These are phyloP conservation scores for Tolypocladium pustulatum DNA, from an alignment of 2,329 filamentous ascomycete genomes.

Conservation along the genomic window DNA sequence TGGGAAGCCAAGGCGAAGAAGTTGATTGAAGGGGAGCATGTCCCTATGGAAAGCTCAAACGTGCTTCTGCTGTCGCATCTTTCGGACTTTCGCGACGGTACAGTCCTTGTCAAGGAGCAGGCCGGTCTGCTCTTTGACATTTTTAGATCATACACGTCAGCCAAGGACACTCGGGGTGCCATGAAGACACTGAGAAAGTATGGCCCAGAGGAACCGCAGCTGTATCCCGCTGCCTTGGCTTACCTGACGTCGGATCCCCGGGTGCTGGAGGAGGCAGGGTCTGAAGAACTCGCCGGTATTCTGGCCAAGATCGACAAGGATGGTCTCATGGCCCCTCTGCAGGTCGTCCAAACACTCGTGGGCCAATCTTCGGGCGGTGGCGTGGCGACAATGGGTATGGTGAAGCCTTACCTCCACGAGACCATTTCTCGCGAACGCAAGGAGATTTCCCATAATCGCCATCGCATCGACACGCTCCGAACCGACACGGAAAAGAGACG, in stretches of 20 bases:
- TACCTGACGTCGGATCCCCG: constrained; percentile 83
- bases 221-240: constrained; percentile 84
- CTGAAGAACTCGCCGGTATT: constrained; percentile 69
- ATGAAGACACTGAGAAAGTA: constrained; percentile 88
- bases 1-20: constrained; percentile 91
- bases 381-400: constrained; percentile 94
- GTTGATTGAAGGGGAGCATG: constrained; percentile 70
- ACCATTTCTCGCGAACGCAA: constrained; percentile 82
- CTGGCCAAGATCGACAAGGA: constrained; percentile 82
- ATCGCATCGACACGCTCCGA: constrained; percentile 74
- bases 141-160: constrained; percentile 88
- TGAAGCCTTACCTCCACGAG: constrained; percentile 82
- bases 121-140: constrained; percentile 89
- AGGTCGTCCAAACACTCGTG: constrained; percentile 89
- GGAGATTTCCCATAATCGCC: constrained; percentile 72
- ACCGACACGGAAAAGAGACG: constrained; percentile 73
- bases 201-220: constrained; percentile 77
- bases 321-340: constrained; percentile 86
- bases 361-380: constrained; percentile 36
- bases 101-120: constrained; percentile 85
- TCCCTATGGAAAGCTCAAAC: constrained; percentile 88
- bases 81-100: constrained; percentile 81
- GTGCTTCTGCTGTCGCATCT: constrained; percentile 87
- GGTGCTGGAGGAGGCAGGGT: constrained; percentile 74
- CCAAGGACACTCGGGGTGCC: constrained; percentile 82